Evolutionary conservation across 1,139 yeast species (phyloP).

Genomic region (Yamadazyma jaroonii): DNA sequence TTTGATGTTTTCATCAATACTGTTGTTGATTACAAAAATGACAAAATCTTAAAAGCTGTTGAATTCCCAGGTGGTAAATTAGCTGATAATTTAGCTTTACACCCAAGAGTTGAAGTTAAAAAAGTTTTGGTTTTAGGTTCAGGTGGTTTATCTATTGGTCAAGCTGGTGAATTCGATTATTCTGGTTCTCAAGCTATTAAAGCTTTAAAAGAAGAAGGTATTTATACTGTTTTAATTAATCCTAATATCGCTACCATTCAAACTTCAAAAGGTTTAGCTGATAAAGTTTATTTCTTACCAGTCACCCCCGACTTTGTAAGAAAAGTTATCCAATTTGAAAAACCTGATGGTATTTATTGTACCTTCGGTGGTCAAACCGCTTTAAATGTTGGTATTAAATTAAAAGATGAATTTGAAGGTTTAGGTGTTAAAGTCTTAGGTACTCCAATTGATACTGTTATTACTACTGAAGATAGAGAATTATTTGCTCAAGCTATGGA

Average conservation of each 20-base stretch:
- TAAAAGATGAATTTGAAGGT: slow-evolving; percentile 90
- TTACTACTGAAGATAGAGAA: slow-evolving; percentile 97
- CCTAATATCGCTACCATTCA: slow-evolving; percentile 99
- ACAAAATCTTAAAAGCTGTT: slow-evolving; percentile 65
- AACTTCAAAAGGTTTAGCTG: slow-evolving; percentile 97
- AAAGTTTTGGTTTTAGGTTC: slow-evolving; percentile 96
- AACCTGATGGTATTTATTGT: slow-evolving; percentile 95
- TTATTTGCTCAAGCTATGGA: slow-evolving; percentile 92
- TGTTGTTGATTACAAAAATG: slow-evolving; percentile 58
- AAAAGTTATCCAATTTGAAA: slow-evolving; percentile 89
- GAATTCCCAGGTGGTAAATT: slow-evolving; percentile 86
- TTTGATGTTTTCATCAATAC: slow-evolving; percentile 90
- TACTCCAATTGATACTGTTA: slow-evolving; percentile 92
- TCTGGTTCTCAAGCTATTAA: slow-evolving; percentile 94
- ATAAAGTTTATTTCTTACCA: slow-evolving; percentile 94
- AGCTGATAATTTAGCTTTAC: slow-evolving; percentile 69
- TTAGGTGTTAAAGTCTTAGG: slow-evolving; percentile 95
- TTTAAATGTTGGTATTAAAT: slow-evolving; percentile 87
- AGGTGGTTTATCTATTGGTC: slow-evolving; percentile 98
- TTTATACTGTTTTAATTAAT: slow-evolving; percentile 89
- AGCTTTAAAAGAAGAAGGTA: slow-evolving; percentile 97
- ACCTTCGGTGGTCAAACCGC: slow-evolving; percentile 99
- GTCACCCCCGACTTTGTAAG: slow-evolving; percentile 96
- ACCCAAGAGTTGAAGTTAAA: slow-evolving; percentile 79
- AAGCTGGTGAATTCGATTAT: slow-evolving; percentile 99